Conservation (phyloP, 129 eudicot species). For the Kitagawia praeruptora region DNA sequence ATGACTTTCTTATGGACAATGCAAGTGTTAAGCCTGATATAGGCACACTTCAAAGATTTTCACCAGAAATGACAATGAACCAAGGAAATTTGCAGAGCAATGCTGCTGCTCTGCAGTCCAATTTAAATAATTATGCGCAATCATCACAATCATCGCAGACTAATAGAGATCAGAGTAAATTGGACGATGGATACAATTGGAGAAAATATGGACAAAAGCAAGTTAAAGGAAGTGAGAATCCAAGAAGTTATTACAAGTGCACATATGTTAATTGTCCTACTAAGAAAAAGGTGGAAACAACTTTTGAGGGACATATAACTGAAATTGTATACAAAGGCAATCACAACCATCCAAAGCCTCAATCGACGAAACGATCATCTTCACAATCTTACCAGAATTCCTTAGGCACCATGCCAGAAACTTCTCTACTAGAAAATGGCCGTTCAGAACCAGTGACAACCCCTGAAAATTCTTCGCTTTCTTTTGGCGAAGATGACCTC, state of each 20-base stretch:
- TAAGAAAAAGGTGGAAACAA: constrained; percentile 73
- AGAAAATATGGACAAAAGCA: constrained; percentile 58
- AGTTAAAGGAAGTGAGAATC: constrained; percentile 58
- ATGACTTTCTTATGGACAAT: constrained; percentile 12
- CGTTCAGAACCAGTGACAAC: constrained; percentile 35
- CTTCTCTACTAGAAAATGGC: constrained; percentile 25
- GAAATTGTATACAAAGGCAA: constrained; percentile 55
- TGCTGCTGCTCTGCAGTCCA: constrained; percentile 8
- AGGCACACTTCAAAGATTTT: constrained; percentile 12
- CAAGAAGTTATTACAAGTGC: constrained; percentile 82
- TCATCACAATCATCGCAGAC: constrained; percentile 29
- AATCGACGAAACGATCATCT: constrained; percentile 49
- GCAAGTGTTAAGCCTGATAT: constrained; percentile 4
- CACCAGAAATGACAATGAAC: constrained; percentile 11
- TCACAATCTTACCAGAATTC: constrained; percentile 37
- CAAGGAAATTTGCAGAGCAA: constrained; percentile 15
- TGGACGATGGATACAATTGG: constrained; percentile 60
- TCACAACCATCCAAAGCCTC: constrained; percentile 59
- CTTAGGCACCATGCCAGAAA: not conserved
- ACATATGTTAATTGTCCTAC: constrained; percentile 72
- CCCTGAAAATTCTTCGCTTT: constrained; percentile 60
- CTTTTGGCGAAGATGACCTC: constrained; percentile 70
- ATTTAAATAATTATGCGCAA: constrained; percentile 12
- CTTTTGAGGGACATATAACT: constrained; percentile 43
- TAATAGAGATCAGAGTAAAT: constrained; percentile 31